These are phyloP conservation scores for Paraconiothyrium sp. DNA, from an alignment of 2,329 filamentous ascomycete species.

Conservation along the genomic window DNA sequence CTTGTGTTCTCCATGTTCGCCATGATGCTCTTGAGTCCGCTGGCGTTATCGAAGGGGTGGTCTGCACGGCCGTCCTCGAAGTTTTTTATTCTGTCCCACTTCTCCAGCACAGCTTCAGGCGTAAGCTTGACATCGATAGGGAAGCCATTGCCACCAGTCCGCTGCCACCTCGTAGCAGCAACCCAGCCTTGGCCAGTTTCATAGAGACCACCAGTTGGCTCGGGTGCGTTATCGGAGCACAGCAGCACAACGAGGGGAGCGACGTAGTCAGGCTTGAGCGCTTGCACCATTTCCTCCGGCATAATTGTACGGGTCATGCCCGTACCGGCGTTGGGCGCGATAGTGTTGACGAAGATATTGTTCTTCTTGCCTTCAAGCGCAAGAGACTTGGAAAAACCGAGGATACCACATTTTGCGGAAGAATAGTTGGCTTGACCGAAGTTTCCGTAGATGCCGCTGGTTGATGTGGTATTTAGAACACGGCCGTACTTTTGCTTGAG, in stretches of 20 bases:
- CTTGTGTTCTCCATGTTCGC: slow-evolving; percentile 85
- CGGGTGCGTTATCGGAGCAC: slow-evolving; percentile 84
- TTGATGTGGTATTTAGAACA: slow-evolving; percentile 95
- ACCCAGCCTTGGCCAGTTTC: slow-evolving; percentile 96
- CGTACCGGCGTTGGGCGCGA: slow-evolving; percentile 96
- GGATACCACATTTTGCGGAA: slow-evolving; percentile 76
- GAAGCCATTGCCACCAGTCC: slow-evolving; percentile 88
- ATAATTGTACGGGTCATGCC: slow-evolving; percentile 93
- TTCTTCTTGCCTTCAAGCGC: slow-evolving; percentile 95
- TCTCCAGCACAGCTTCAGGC: slow-evolving; percentile 80
- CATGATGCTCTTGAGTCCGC: slow-evolving; percentile 81
- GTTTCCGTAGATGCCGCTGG: slow-evolving; percentile 98
- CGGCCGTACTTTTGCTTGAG: slow-evolving; percentile 99
- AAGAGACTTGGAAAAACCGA: slow-evolving; percentile 92
- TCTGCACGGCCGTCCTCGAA: slow-evolving; percentile 91
- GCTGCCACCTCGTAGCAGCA: slow-evolving; percentile 93
- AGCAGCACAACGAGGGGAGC: slow-evolving; percentile 91
- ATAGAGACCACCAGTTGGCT: slow-evolving; percentile 87
- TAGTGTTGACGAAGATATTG: slow-evolving; percentile 98
- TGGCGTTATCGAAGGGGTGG: slow-evolving; percentile 80
- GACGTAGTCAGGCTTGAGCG: slow-evolving; percentile 99
- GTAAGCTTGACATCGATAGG: slow-evolving; percentile 80
- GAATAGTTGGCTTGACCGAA: slow-evolving; percentile 99
- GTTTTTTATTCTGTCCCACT: slow-evolving; percentile 74
- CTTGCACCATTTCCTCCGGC: slow-evolving; percentile 97